A percentile compares a stretch with the other conserved stretches of the same genome.
phyloP scores from a whole-genome alignment of 192 early-diverging fungal genomes.

The Pecoramyces ruminantium region DNA sequence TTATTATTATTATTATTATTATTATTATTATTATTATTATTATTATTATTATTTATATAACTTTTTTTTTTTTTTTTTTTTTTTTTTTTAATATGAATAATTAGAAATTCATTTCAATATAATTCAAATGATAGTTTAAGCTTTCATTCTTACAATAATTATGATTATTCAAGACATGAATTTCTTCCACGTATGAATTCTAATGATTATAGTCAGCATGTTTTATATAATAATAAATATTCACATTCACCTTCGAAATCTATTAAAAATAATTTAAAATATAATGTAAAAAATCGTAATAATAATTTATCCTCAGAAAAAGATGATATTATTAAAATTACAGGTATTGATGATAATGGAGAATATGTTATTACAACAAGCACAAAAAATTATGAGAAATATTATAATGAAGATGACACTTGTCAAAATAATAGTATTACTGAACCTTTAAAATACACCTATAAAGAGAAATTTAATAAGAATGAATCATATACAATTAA shows the following conservation, averaged over 20 bases:
- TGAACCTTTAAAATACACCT: not conserved
- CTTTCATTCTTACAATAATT: not conserved
- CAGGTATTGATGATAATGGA: not conserved
- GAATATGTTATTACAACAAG: not conserved
- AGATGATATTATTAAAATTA: not conserved
- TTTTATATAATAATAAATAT: not conserved
- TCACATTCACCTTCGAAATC: not conserved
- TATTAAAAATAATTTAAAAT: not conserved
- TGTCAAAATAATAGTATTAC: not conserved
- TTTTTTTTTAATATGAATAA: too few relatives aligned
- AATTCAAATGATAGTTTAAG: not conserved
- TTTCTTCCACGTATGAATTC: not conserved
- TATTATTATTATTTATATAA: too few relatives aligned
- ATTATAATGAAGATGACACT: not conserved
- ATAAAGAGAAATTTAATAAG: not conserved
- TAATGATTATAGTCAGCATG: not conserved
- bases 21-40: too few relatives aligned
- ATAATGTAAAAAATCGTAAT: not conserved
- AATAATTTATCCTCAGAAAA: not conserved
- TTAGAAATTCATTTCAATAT: not conserved
- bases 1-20: too few relatives aligned
- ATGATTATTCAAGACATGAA: not conserved
- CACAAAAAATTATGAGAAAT: not conserved
- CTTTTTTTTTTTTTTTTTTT: too few relatives aligned
- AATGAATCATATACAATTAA: not conserved